These are phyloP conservation scores for Silybum marianum DNA, from an alignment of 129 eudicot genomes.

Conservation along the genomic window DNA sequence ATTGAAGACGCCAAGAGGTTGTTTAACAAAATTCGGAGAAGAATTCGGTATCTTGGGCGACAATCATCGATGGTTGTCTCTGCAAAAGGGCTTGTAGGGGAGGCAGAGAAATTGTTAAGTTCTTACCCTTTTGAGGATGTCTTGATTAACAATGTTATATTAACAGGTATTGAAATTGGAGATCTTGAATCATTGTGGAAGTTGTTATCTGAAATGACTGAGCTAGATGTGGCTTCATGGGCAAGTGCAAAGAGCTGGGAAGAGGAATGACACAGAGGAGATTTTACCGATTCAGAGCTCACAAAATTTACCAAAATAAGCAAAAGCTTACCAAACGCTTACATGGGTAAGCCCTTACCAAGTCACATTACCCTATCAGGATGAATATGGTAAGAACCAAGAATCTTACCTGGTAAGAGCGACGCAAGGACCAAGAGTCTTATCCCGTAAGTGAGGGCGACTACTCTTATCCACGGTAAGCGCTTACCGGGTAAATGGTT, in stretches of 20 bases:
- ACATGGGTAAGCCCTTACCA: no score
- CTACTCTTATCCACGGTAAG: no score
- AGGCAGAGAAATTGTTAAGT: conserved; percentile 47
- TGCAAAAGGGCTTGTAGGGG: conserved; percentile 33
- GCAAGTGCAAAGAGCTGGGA: conserved; percentile 48
- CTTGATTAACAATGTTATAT: conserved; percentile 48
- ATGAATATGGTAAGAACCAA: no score
- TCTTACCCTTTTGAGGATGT: conserved; percentile 38
- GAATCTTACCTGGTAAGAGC: no score
- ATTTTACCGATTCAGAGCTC: no score
- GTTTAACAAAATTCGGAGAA: conserved; percentile 48
- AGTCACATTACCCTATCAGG: no score
- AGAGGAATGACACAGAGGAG: background rate
- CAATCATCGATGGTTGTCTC: conserved; percentile 61
- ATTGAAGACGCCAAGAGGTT: conserved; percentile 46
- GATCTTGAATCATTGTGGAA: conserved; percentile 44
- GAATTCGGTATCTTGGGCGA: conserved; percentile 50
- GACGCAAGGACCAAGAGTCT: no score
- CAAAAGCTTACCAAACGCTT: no score
- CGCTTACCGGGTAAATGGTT: no score
- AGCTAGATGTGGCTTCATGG: conserved; percentile 69
- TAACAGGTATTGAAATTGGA: conserved; percentile 51
- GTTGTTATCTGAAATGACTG: conserved; percentile 43
- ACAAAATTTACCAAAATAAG: no score
- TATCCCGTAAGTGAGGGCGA: no score